Evolutionary conservation across 1,139 yeast species (phyloP).

Genomic region (Lodderomyces theae): DNA sequence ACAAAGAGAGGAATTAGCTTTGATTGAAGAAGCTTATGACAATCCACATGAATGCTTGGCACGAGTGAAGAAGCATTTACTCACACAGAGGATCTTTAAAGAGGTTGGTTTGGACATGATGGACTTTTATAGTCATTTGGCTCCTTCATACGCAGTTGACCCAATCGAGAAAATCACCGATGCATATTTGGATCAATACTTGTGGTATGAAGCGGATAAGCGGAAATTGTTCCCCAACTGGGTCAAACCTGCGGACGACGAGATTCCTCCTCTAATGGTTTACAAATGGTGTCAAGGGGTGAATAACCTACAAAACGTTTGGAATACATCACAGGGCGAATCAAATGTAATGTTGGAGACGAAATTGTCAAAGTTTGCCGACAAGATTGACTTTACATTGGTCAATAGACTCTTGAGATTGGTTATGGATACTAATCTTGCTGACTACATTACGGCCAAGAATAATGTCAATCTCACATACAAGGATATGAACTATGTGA

Average conservation of each 20-base stretch:
- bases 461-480: conserved; percentile 79
- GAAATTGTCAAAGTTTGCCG: conserved; percentile 65
- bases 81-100: conserved; percentile 90
- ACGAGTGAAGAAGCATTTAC: conserved; percentile 74
- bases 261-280: conserved; percentile 85
- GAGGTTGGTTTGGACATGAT: conserved; percentile 87
- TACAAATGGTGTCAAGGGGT: conserved; percentile 97
- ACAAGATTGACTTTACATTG: conserved; percentile 83
- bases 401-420: conserved; percentile 77
- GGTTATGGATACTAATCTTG: conserved; percentile 85
- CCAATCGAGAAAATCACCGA: conserved; percentile 95
- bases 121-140: conserved; percentile 81
- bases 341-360: conserved; percentile 85
- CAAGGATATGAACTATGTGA: conserved; percentile 94
- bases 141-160: conserved; percentile 85
- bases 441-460: conserved; percentile 92
- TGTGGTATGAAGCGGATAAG: conserved; percentile 94
- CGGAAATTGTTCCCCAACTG: conserved; percentile 89
- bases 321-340: conserved; percentile 77
- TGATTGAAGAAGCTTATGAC: conserved; percentile 95
- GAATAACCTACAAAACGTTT: conserved; percentile 71
- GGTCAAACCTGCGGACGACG: conserved; percentile 94
- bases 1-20: conserved; percentile 88
- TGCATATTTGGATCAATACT: conserved; percentile 90
- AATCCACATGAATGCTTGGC: conserved; percentile 92